A percentile compares a stretch with the other conserved stretches of the same genome.
Conservation (phyloP, 768 basidiomycete genomes). For the Heimioporus sp. region DNA sequence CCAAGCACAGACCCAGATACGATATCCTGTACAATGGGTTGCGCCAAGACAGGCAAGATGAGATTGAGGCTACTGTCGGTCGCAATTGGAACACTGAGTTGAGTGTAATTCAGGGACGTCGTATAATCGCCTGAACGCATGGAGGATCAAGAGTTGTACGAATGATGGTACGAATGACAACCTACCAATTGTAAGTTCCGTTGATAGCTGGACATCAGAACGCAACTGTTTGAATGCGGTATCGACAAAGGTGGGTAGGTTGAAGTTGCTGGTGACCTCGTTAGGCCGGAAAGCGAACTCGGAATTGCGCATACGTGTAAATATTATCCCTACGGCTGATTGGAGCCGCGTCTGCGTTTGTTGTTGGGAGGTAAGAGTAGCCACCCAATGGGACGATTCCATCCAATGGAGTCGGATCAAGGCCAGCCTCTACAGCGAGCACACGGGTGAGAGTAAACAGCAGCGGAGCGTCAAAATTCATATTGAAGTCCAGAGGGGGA, state of each 20-base stretch:
- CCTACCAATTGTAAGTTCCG: conserved; percentile 57
- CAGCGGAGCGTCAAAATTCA: conserved; percentile 67
- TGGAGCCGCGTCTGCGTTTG: conserved; percentile 32
- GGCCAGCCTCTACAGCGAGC: conserved; percentile 61
- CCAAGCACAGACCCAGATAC: conserved; percentile 56
- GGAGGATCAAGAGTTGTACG: conserved; percentile 3
- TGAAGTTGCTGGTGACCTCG: conserved; percentile 46
- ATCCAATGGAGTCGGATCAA: conserved; percentile 60
- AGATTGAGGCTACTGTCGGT: conserved; percentile 63
- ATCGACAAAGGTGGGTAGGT: conserved; percentile 60
- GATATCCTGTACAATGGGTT: conserved; percentile 73
- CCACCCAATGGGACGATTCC: conserved; percentile 65
- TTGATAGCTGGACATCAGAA: conserved; percentile 57
- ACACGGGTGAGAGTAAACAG: conserved; percentile 71
- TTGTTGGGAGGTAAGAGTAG: conserved; percentile 48
- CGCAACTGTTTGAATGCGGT: conserved; percentile 62
- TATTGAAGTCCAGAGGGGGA: conserved; percentile 54
- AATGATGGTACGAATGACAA: neutral
- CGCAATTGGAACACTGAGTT: conserved; percentile 49
- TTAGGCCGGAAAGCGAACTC: neutral
- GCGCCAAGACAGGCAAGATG: conserved; percentile 66
- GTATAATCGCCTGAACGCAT: conserved; percentile 52
- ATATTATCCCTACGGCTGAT: conserved; percentile 42
- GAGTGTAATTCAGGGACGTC: conserved; percentile 62
- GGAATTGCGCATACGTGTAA: conserved; percentile 44